Conservation (phyloP, 148 eudicot species). For the Linanthus parryae region DNA sequence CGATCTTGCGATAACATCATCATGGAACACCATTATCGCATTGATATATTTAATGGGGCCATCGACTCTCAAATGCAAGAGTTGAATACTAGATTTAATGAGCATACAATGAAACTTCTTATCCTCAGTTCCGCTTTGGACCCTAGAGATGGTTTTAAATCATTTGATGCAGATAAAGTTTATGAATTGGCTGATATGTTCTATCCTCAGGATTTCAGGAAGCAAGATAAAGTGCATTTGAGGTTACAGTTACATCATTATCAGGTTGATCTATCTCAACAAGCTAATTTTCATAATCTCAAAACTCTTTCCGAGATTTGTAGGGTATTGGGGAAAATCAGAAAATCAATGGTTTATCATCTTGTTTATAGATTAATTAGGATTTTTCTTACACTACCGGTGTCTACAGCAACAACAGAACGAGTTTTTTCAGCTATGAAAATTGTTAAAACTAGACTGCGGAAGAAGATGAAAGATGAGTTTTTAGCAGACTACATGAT, state of each 20-base stretch:
- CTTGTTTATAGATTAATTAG: background rate
- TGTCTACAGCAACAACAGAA: background rate
- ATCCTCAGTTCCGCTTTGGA: too few species aligned
- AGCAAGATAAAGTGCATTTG: slow-evolving; percentile 6
- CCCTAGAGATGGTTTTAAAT: too few species aligned
- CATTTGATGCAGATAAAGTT: too few species aligned
- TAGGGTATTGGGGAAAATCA: background rate
- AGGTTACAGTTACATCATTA: slow-evolving; percentile 1
- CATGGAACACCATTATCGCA: too few species aligned
- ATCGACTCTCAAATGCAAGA: too few species aligned
- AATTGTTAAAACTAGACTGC: background rate
- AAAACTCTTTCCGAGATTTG: slow-evolving; percentile 9
- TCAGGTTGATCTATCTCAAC: slow-evolving; percentile 1
- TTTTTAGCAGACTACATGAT: background rate
- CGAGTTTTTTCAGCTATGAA: background rate
- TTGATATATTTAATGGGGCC: too few species aligned
- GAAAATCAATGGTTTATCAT: background rate
- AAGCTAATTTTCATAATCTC: background rate
- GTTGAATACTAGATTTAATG: too few species aligned
- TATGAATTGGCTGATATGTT: slow-evolving; percentile 2
- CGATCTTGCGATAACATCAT: too few species aligned
- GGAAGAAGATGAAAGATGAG: background rate
- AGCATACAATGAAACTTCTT: too few species aligned
- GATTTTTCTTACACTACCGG: background rate
- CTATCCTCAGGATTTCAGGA: slow-evolving; percentile 8